These are phyloP conservation scores for Hevea brasiliensis DNA, from an alignment of 345 rosid genomes.

Conservation along the genomic window DNA sequence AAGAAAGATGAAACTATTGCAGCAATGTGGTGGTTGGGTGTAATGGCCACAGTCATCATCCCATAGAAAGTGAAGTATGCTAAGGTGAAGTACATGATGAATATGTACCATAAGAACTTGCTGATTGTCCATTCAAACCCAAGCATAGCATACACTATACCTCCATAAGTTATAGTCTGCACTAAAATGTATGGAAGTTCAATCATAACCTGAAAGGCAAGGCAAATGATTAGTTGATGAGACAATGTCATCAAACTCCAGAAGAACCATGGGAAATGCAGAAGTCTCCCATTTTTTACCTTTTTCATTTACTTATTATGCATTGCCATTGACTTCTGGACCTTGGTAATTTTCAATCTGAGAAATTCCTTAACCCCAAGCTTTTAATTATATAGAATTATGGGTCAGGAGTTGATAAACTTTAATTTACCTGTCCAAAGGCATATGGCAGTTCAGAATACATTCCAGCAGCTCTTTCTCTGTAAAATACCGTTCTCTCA, in stretches of 20 bases:
- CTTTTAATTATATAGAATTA: neutral
- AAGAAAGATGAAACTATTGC: constrained; percentile 50
- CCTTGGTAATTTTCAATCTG: too few species aligned
- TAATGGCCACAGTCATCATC: constrained; percentile 62
- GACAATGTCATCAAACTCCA: neutral
- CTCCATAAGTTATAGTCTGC: constrained; percentile 50
- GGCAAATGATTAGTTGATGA: neutral
- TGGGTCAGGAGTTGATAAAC: neutral
- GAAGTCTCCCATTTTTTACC: too few species aligned
- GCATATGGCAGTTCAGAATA: constrained; percentile 79
- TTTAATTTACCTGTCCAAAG: constrained; percentile 48
- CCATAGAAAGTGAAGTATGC: constrained; percentile 65
- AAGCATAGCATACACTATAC: constrained; percentile 55
- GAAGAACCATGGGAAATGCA: too few species aligned
- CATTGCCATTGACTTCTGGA: too few species aligned
- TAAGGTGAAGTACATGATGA: constrained; percentile 59
- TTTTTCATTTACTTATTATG: too few species aligned
- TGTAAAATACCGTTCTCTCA: constrained; percentile 66
- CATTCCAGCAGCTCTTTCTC: constrained; percentile 78
- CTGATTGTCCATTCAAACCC: constrained; percentile 51
- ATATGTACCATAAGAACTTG: constrained; percentile 62
- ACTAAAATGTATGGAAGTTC: constrained; percentile 54
- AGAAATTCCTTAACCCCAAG: too few species aligned
- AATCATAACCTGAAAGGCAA: constrained; percentile 40
- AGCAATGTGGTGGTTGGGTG: constrained; percentile 59